phyloP scores from a whole-genome alignment of 2,329 filamentous ascomycete genomes.

The Trichophyton simii region DNA sequence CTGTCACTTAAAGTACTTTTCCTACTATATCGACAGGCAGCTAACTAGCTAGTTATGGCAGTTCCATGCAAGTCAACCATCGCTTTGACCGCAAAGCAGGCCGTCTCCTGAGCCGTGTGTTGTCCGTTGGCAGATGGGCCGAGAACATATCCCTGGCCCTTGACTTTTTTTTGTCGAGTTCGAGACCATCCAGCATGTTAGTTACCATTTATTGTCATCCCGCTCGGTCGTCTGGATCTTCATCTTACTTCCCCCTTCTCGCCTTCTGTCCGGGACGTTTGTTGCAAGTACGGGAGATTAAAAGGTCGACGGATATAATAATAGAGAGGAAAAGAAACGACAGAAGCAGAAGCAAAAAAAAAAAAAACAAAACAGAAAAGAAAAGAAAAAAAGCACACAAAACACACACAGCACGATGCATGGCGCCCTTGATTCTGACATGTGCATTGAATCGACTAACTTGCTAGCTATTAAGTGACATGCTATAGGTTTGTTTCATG shows the following conservation, averaged over 20 bases:
- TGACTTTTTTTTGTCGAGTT: background rate
- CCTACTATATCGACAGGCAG: background rate
- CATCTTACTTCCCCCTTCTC: background rate
- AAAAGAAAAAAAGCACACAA: background rate
- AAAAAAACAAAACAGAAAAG: background rate
- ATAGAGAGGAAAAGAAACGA: background rate
- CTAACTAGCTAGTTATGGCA: background rate
- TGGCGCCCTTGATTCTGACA: background rate
- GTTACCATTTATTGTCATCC: background rate
- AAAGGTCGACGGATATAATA: background rate
- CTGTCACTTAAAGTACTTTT: background rate
- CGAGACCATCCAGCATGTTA: background rate
- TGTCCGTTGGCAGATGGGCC: background rate
- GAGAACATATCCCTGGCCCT: background rate
- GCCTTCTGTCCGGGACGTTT: background rate
- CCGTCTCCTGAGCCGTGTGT: background rate
- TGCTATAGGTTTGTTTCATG: background rate
- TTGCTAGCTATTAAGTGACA: background rate
- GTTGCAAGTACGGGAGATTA: background rate
- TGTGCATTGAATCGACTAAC: background rate
- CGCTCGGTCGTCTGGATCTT: background rate
- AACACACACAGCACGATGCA: background rate
- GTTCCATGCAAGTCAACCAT: background rate
- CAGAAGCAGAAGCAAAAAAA: background rate
- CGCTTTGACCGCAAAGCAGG: background rate